Evolutionary conservation across 202 grass and related monocot species (phyloP).

Genomic region (Panicum virgatum): DNA sequence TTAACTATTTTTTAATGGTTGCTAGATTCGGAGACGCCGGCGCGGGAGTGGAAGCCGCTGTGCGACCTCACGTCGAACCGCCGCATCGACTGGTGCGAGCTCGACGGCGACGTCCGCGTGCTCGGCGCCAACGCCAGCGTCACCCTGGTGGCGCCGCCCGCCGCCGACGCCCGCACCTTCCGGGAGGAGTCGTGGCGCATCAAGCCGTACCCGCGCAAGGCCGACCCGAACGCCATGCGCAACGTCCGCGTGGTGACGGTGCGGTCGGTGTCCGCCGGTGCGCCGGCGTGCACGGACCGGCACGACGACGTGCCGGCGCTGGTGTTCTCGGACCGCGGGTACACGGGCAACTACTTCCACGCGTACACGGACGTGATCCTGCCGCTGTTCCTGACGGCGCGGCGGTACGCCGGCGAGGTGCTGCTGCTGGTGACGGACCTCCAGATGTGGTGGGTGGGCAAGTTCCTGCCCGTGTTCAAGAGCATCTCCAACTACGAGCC

Average conservation of each 20-base stretch:
- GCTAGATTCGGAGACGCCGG: constrained; percentile 7
- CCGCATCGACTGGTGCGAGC: constrained; percentile 85
- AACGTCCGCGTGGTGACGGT: constrained; percentile 43
- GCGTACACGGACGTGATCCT: constrained; percentile 87
- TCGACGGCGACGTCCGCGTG: constrained; percentile 87
- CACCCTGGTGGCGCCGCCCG: constrained; percentile 48
- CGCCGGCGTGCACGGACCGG: constrained; percentile 44
- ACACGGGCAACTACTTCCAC: constrained; percentile 94
- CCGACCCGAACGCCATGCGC: constrained; percentile 58
- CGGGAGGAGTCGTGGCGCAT: constrained; percentile 59
- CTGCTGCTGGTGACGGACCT: constrained; percentile 60
- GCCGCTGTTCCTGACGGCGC: constrained; percentile 74
- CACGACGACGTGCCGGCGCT: constrained; percentile 69
- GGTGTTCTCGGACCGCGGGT: constrained; percentile 82
- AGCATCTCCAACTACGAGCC: constrained; percentile 62
- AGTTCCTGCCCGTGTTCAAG: constrained; percentile 71
- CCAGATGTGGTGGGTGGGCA: constrained; percentile 62
- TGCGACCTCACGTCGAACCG: constrained; percentile 75
- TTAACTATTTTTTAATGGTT: constrained; percentile 17
- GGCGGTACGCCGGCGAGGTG: constrained; percentile 69
- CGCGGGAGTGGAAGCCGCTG: constrained; percentile 65
- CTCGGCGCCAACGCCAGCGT: constrained; percentile 45
- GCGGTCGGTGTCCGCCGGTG: constrained; percentile 3
- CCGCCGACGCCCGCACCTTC: constrained; percentile 25
- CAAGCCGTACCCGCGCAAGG: constrained; percentile 90